Percentiles rank a stretch among this genome's conserved stretches.
These are phyloP conservation scores for Pontederia paniculata DNA, from an alignment of 176 grass and related monocot genomes.

Conservation along the genomic window DNA sequence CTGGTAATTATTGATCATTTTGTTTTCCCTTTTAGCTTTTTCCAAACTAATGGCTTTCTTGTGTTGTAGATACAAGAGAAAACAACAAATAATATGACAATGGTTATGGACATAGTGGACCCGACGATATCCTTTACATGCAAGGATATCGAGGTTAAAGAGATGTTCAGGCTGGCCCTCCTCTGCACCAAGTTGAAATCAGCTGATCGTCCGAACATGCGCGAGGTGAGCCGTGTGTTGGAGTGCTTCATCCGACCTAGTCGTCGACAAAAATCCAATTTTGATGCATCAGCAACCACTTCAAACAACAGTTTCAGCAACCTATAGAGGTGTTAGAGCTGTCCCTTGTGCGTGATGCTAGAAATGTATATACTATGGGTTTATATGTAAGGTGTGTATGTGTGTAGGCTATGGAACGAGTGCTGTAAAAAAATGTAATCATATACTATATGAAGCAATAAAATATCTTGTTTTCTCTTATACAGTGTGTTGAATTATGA, in stretches of 20 bases:
- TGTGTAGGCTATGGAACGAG: too few relatives aligned
- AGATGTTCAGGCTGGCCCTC: slow-evolving; percentile 69
- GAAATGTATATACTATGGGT: too few relatives aligned
- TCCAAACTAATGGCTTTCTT: not conserved
- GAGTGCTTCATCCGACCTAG: slow-evolving; percentile 38
- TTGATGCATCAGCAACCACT: too few relatives aligned
- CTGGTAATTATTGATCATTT: slow-evolving; percentile 43
- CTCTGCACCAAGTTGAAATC: slow-evolving; percentile 75
- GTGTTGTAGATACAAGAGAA: slow-evolving; percentile 58
- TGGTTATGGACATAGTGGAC: slow-evolving; percentile 81
- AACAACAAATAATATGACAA: slow-evolving; percentile 30
- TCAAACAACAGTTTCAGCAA: too few relatives aligned
- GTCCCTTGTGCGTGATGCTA: too few relatives aligned
- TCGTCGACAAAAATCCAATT: slow-evolving; percentile 14
- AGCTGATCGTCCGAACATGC: slow-evolving; percentile 71
- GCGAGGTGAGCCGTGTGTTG: slow-evolving; percentile 61
- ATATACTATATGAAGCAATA: too few relatives aligned
- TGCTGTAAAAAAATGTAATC: too few relatives aligned
- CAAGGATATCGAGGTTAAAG: slow-evolving; percentile 74
- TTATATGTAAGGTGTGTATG: too few relatives aligned
- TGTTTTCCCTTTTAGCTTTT: not conserved
- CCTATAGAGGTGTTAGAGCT: too few relatives aligned
- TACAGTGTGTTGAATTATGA: too few relatives aligned
- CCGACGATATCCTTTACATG: slow-evolving; percentile 47
- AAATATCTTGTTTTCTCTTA: too few relatives aligned